Percentiles rank a stretch among this genome's conserved stretches.
Conservation (phyloP, 2,329 filamentous ascomycete genomes). For the Monilinia polystroma region DNA sequence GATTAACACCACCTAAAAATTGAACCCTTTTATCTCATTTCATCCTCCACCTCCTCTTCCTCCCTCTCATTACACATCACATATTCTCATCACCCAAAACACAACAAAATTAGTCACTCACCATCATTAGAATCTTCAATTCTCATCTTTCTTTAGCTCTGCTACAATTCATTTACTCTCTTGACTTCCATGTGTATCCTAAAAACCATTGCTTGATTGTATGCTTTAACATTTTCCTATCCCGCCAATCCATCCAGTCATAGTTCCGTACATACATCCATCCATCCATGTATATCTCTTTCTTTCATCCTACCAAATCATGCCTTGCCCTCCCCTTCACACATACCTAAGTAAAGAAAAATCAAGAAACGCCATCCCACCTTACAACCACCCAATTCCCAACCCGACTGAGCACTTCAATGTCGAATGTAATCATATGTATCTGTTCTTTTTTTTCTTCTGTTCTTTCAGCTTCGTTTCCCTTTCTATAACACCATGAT, state of each 20-base stretch:
- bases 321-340: neutral
- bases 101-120: neutral
- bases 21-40: too few species aligned
- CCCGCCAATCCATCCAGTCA: neutral
- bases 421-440: slow-evolving; percentile 30
- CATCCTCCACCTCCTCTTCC: too few species aligned
- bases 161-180: neutral
- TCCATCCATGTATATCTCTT: slow-evolving; percentile 13
- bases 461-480: neutral
- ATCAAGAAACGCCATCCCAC: neutral
- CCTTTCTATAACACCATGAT: neutral
- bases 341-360: neutral
- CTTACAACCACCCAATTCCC: slow-evolving; percentile 12
- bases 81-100: too few species aligned
- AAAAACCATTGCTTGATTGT: too few species aligned
- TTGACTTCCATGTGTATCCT: neutral
- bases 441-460: neutral
- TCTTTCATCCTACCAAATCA: neutral
- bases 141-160: neutral
- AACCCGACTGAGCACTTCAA: slow-evolving; percentile 33
- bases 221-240: slow-evolving; percentile 2
- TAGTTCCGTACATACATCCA: neutral
- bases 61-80: neutral
- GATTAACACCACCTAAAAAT: too few species aligned
- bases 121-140: neutral